Evolutionary conservation across 805 yeast genomes (phyloP).

Genomic region (Helenozyma rhizophorensis): DNA sequence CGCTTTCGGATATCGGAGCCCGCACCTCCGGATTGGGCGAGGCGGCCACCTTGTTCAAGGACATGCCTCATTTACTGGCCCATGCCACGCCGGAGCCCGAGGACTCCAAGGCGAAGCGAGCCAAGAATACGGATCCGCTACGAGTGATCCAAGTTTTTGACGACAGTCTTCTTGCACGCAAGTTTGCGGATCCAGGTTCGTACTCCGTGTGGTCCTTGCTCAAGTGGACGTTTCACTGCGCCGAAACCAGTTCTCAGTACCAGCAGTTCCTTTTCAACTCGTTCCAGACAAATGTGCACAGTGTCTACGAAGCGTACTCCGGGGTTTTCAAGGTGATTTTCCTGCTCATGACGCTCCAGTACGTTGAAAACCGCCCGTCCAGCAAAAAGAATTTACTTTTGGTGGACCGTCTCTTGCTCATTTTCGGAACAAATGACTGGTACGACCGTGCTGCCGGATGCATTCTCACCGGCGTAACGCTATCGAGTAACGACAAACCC

Average conservation of each 20-base stretch:
- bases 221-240: constrained; percentile 36
- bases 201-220: constrained; percentile 29
- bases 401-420: constrained; percentile 15
- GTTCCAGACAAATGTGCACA: constrained; percentile 17
- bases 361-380: constrained; percentile 3
- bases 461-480: constrained; percentile 26
- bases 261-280: constrained; percentile 18
- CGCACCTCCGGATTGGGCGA: constrained; percentile 16
- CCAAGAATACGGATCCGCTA: constrained; percentile 5
- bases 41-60: constrained; percentile 14
- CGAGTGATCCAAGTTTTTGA: constrained; percentile 25
- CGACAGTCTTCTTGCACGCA: constrained; percentile 23
- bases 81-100: constrained; percentile 12
- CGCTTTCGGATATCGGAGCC: constrained; percentile 11
- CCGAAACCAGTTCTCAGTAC: constrained; percentile 21
- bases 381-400: neutral
- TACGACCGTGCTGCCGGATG: constrained; percentile 28
- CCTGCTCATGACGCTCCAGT: constrained; percentile 17
- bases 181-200: constrained; percentile 19
- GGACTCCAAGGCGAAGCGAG: constrained; percentile 1
- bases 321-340: constrained; percentile 18
- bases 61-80: constrained; percentile 17
- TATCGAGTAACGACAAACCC: constrained; percentile 14
- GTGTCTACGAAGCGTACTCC: constrained; percentile 21
- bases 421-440: constrained; percentile 23